A percentile compares a stretch with the other conserved stretches of the same genome.
These are phyloP conservation scores for Rhazya stricta DNA, from an alignment of 257 asterid species.

Conservation along the genomic window DNA sequence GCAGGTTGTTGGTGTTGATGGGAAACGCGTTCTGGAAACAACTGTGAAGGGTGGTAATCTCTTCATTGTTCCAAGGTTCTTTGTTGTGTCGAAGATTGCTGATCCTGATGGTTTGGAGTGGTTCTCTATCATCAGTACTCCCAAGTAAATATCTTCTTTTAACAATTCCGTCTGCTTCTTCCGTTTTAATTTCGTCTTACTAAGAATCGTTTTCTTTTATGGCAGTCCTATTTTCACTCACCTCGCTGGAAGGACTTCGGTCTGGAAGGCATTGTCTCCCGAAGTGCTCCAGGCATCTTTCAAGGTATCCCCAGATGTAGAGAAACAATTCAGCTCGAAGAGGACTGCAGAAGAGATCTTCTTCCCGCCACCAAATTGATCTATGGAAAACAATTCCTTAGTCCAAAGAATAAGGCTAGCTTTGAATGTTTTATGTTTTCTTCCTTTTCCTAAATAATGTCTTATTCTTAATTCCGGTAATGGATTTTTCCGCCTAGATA, in stretches of 20 bases:
- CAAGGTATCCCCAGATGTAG: conserved; percentile 48
- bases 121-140: conserved; percentile 92
- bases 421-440: no score
- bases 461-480: no score
- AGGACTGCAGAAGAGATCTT: conserved; percentile 70
- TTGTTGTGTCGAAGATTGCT: conserved; percentile 80
- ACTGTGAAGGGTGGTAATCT: conserved; percentile 56
- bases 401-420: neutral
- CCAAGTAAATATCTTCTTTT: conserved; percentile 42
- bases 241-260: conserved; percentile 56
- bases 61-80: conserved; percentile 73
- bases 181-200: neutral
- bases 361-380: conserved; percentile 55
- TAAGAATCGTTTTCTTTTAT: neutral
- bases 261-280: conserved; percentile 61
- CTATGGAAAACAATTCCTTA: no score
- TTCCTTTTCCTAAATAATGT: no score
- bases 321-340: conserved; percentile 60
- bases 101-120: conserved; percentile 79
- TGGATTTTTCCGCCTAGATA: no score
- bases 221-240: conserved; percentile 42
- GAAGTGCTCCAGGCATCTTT: conserved; percentile 58
- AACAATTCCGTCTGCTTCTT: no score
- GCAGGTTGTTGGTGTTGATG: conserved; percentile 76
- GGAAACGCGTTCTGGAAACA: conserved; percentile 61